phyloP scores from a whole-genome alignment of 805 yeast genomes.

The Monosporozyma yasuniensis region DNA sequence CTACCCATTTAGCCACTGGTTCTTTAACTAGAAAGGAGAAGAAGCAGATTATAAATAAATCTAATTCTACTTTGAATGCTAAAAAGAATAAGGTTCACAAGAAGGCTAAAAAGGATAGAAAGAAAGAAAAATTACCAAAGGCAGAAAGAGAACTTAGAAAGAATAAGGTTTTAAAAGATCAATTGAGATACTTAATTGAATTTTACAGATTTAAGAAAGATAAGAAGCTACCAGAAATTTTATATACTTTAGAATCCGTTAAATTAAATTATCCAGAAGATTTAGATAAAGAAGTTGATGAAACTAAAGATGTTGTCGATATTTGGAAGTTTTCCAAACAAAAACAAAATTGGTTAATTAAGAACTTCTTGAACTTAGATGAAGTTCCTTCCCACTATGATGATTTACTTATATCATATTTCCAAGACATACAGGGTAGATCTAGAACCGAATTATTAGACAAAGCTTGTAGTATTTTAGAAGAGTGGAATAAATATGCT shows the following conservation, averaged over 20 bases:
- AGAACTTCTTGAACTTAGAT: constrained; percentile 22
- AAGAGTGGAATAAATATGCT: constrained; percentile 22
- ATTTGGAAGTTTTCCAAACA: constrained; percentile 32
- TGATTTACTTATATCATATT: constrained; percentile 22
- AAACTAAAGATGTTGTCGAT: constrained; percentile 15
- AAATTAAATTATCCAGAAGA: constrained; percentile 13
- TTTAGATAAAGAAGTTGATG: constrained; percentile 5
- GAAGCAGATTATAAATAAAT: constrained; percentile 23
- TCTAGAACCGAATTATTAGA: constrained; percentile 15
- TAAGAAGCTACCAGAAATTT: constrained; percentile 17
- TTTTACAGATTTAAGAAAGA: constrained; percentile 23
- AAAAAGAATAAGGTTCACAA: constrained; percentile 13
- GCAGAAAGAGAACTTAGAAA: constrained; percentile 19
- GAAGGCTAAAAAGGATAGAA: constrained; percentile 12
- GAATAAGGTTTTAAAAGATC: constrained; percentile 27
- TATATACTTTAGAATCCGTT: constrained; percentile 18
- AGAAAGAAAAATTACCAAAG: constrained; percentile 23
- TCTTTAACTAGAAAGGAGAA: constrained; percentile 25
- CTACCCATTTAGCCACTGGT: constrained; percentile 31
- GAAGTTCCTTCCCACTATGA: constrained; percentile 25
- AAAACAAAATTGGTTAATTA: constrained; percentile 31
- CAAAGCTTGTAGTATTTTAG: constrained; percentile 14
- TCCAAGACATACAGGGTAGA: constrained; percentile 21
- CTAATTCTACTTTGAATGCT: constrained; percentile 2
- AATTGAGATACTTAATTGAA: constrained; percentile 28